These are phyloP conservation scores for Saccharomycopsis sp. DNA, from an alignment of 805 yeast genomes.

Conservation along the genomic window DNA sequence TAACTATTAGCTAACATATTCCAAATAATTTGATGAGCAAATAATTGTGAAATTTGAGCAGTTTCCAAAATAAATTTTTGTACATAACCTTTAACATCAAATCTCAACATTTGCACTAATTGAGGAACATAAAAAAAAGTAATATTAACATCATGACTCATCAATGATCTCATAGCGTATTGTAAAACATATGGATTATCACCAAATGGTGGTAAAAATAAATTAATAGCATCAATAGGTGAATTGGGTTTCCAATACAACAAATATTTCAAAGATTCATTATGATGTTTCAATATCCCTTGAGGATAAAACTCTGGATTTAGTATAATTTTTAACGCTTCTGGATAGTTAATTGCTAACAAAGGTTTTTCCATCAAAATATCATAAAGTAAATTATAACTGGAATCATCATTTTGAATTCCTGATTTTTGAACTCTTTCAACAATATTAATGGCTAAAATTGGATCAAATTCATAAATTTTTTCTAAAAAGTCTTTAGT, in stretches of 20 bases:
- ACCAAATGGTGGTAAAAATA: slow-evolving; percentile 68
- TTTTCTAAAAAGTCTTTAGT: slow-evolving; percentile 1
- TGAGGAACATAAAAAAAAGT: slow-evolving; percentile 98
- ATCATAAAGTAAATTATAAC: slow-evolving; percentile 25
- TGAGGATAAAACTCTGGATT: slow-evolving; percentile 21
- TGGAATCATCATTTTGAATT: not conserved
- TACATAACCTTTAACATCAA: slow-evolving; percentile 76
- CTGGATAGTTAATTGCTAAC: slow-evolving; percentile 42
- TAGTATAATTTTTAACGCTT: slow-evolving; percentile 46
- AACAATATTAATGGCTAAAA: slow-evolving; percentile 60
- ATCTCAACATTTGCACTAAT: slow-evolving; percentile 84
- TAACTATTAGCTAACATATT: slow-evolving; percentile 90
- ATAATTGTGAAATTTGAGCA: slow-evolving; percentile 79
- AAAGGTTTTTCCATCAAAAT: slow-evolving; percentile 37
- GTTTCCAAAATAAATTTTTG: slow-evolving; percentile 85
- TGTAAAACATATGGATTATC: slow-evolving; percentile 60
- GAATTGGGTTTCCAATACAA: slow-evolving; percentile 66
- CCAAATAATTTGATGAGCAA: slow-evolving; percentile 98
- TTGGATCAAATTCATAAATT: slow-evolving; percentile 39
- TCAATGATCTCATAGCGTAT: slow-evolving; percentile 83
- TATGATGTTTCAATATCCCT: slow-evolving; percentile 25
- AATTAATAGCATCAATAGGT: slow-evolving; percentile 77
- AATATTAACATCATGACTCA: slow-evolving; percentile 72
- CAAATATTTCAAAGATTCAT: slow-evolving; percentile 24
- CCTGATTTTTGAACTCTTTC: slow-evolving; percentile 37